These are phyloP conservation scores for Xylaria sp. DNA, from an alignment of 2,329 filamentous ascomycete genomes.

Conservation along the genomic window DNA sequence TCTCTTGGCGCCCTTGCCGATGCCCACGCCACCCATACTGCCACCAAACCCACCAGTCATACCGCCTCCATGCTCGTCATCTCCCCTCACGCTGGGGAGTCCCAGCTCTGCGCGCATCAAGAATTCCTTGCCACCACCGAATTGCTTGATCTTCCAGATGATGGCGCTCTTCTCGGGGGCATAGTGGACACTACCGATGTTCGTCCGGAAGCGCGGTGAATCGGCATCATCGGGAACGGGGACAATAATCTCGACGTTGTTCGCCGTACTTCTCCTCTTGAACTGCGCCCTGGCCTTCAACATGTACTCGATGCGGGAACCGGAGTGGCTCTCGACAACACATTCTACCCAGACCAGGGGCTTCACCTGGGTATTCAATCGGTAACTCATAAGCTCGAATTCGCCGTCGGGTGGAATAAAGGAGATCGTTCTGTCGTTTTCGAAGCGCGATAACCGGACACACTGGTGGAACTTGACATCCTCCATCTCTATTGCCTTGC, in stretches of 20 bases:
- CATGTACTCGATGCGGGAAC: constrained; percentile 97
- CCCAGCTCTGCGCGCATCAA: constrained; percentile 96
- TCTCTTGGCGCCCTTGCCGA: constrained; percentile 80
- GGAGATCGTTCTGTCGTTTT: constrained; percentile 97
- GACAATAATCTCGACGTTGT: constrained; percentile 97
- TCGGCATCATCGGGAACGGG: constrained; percentile 97
- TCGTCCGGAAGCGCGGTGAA: constrained; percentile 91
- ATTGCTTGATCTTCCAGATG: constrained; percentile 99
- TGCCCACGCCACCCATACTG: constrained; percentile 87
- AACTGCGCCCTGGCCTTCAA: constrained; percentile 97
- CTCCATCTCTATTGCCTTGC: constrained; percentile 99
- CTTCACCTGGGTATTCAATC: constrained; percentile 96
- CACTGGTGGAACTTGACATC: constrained; percentile 99
- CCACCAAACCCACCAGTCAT: constrained; percentile 98
- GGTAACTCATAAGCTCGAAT: constrained; percentile 99
- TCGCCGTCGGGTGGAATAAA: constrained; percentile 98
- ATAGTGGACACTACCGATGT: constrained; percentile 95
- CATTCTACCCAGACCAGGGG: constrained; percentile 98
- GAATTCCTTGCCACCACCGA: constrained; percentile 97
- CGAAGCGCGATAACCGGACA: constrained; percentile 89
- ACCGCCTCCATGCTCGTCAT: constrained; percentile 90
- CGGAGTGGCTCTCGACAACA: constrained; percentile 91
- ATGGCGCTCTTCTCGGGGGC: constrained; percentile 96
- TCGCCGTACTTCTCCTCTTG: constrained; percentile 94
- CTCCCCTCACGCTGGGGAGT: constrained; percentile 85